Evolutionary conservation across 768 basidiomycete genomes (phyloP).

Genomic region (Polyporus arcularius): DNA sequence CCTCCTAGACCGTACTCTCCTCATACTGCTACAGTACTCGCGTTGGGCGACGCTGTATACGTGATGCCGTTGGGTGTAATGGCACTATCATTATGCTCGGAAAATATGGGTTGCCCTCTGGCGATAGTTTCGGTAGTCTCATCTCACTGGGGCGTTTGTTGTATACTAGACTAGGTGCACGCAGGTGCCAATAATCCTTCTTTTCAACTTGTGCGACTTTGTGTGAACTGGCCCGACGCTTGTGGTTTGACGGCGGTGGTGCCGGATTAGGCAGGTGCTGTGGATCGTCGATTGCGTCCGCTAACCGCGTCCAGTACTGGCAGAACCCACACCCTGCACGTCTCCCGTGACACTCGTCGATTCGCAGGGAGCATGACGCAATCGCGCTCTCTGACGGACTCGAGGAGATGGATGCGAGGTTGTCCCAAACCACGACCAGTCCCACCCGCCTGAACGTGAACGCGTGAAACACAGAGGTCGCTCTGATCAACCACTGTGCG

Average conservation of each 20-base stretch:
- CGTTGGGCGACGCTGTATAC: background rate
- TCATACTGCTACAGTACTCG: constrained; percentile 5
- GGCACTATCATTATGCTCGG: background rate
- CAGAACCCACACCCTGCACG: too few species aligned
- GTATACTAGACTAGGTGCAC: background rate
- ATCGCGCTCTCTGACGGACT: background rate
- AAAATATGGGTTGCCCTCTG: background rate
- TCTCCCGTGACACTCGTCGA: background rate
- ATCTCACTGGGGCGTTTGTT: too few species aligned
- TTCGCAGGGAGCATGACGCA: background rate
- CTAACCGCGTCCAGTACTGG: too few species aligned
- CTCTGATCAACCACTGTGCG: too few species aligned
- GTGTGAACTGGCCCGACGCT: background rate
- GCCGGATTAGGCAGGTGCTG: constrained; percentile 10
- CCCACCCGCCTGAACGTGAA: too few species aligned
- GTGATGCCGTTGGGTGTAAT: background rate
- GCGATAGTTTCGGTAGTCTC: too few species aligned
- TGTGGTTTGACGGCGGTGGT: background rate
- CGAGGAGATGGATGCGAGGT: too few species aligned
- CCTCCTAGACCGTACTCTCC: background rate
- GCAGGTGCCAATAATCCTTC: too few species aligned
- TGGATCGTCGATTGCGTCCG: constrained; percentile 3
- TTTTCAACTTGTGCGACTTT: too few species aligned
- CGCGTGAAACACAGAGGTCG: too few species aligned
- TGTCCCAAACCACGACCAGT: too few species aligned